Percentiles rank a stretch among this genome's conserved stretches.
These are phyloP conservation scores for Chlorella variabilis DNA, from an alignment of 163 green algal genomes.

Conservation along the genomic window DNA sequence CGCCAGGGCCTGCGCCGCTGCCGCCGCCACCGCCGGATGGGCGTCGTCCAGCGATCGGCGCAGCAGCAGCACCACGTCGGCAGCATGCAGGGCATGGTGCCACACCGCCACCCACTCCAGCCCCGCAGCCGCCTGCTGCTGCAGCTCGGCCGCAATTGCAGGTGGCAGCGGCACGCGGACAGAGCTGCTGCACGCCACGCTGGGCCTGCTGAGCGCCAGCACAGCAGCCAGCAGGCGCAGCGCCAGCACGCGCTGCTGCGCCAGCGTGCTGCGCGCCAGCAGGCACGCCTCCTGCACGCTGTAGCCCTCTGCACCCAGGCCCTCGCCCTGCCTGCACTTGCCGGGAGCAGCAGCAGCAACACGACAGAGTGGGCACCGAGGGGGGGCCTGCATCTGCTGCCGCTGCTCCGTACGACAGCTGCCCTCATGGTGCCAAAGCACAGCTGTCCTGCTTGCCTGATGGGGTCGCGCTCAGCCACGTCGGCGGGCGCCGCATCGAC, in stretches of 20 bases:
- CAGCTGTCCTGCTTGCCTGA: constrained; percentile 11
- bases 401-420: no score
- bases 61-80: constrained; percentile 29
- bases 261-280: constrained; percentile 43
- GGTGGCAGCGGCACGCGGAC: neutral
- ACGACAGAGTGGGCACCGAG: no score
- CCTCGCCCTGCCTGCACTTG: constrained; percentile 2
- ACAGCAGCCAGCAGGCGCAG: constrained; percentile 41
- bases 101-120: constrained; percentile 42
- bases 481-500: constrained; percentile 11
- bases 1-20: constrained; percentile 28
- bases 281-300: constrained; percentile 43
- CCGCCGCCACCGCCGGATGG: constrained; percentile 17
- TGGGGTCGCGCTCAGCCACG: constrained; percentile 22
- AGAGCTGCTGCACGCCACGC: neutral
- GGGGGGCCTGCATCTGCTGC: no score
- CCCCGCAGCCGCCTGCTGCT: neutral
- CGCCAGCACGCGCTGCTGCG: constrained; percentile 41
- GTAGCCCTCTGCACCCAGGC: neutral
- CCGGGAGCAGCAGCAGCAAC: neutral
- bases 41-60: constrained; percentile 42
- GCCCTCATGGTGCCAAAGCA: no score
- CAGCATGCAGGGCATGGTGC: constrained; percentile 39
- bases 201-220: constrained; percentile 24
- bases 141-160: neutral